Conservation (phyloP, 768 basidiomycete species). For the Boletus edulis region DNA sequence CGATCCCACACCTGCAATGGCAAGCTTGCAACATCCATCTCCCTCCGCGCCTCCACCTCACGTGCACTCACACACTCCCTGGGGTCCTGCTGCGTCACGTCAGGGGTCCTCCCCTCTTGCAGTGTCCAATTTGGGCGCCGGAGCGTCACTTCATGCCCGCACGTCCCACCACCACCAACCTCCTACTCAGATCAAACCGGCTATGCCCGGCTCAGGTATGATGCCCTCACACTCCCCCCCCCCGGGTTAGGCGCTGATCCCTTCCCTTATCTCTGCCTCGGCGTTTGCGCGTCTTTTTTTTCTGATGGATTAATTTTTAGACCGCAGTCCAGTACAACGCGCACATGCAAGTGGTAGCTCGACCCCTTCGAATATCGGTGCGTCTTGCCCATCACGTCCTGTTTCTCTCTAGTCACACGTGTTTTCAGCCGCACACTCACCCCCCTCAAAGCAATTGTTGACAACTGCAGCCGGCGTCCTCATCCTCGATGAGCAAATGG, state of each 20-base stretch:
- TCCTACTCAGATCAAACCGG: slow-evolving; percentile 30
- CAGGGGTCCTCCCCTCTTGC: slow-evolving; percentile 32
- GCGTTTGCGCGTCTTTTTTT: slow-evolving; percentile 10
- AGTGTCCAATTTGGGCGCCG: slow-evolving; percentile 24
- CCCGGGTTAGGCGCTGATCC: slow-evolving; percentile 1
- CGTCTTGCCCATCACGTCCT: slow-evolving; percentile 3
- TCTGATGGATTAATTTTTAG: slow-evolving; percentile 7
- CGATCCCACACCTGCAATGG: slow-evolving; percentile 32
- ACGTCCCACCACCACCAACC: slow-evolving; percentile 28
- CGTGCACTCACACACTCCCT: slow-evolving; percentile 31
- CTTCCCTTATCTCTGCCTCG: neutral
- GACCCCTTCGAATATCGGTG: slow-evolving; percentile 26
- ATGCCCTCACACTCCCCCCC: neutral
- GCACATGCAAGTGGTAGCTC: slow-evolving; percentile 24
- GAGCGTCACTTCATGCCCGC: slow-evolving; percentile 26
- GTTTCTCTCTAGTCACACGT: slow-evolving; percentile 4
- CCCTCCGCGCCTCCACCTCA: slow-evolving; percentile 29
- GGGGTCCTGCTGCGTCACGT: slow-evolving; percentile 29
- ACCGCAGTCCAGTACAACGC: slow-evolving; percentile 30
- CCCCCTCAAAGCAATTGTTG: slow-evolving; percentile 25
- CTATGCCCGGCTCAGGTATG: slow-evolving; percentile 32
- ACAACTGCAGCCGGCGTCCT: slow-evolving; percentile 25
- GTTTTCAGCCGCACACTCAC: slow-evolving; percentile 27
- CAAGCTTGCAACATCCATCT: slow-evolving; percentile 32
- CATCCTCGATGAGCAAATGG: slow-evolving; percentile 31